These are phyloP conservation scores for Trametes maxima DNA, from an alignment of 768 basidiomycete species.

Conservation along the genomic window DNA sequence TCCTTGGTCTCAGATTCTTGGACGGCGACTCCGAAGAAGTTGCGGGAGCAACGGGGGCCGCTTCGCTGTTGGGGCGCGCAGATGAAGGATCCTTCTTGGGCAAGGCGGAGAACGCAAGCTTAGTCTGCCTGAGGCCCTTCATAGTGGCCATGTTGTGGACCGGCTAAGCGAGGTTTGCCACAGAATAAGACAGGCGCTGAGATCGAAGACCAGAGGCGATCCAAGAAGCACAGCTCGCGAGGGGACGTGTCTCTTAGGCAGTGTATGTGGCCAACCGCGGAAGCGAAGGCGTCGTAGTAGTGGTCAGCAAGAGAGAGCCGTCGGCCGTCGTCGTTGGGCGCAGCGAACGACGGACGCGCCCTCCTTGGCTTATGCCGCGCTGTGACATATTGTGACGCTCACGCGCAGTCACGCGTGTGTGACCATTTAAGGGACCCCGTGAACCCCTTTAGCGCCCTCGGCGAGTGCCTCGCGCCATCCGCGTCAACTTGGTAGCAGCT, in stretches of 20 bases:
- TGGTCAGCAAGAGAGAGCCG: not conserved
- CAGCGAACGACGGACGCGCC: slow-evolving; percentile 15
- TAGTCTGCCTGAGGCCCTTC: slow-evolving; percentile 19
- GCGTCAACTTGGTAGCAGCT: not conserved
- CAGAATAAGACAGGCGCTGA: not conserved
- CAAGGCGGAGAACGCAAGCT: slow-evolving; percentile 28
- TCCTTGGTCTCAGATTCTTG: slow-evolving; percentile 9
- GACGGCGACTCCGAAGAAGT: slow-evolving; percentile 9
- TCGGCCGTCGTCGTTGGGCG: not conserved
- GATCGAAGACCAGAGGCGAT: not conserved
- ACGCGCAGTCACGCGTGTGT: slow-evolving; percentile 12
- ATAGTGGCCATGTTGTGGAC: not conserved
- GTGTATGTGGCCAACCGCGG: no score
- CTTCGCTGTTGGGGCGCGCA: not conserved
- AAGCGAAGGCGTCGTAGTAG: not conserved
- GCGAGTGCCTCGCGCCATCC: not conserved
- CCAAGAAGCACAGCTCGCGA: not conserved
- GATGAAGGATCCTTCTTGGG: slow-evolving; percentile 16
- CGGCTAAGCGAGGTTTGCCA: not conserved
- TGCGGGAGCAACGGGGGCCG: slow-evolving; percentile 12
- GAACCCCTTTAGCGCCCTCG: not conserved
- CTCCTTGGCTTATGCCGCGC: not conserved
- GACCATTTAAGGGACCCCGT: slow-evolving; percentile 5
- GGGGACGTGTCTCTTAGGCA: no score
- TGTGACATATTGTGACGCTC: slow-evolving; percentile 13